Percentiles rank a stretch among this genome's conserved stretches.
These are phyloP conservation scores for Alternaria arbusti DNA, from an alignment of 2,329 filamentous ascomycete species.

Conservation along the genomic window DNA sequence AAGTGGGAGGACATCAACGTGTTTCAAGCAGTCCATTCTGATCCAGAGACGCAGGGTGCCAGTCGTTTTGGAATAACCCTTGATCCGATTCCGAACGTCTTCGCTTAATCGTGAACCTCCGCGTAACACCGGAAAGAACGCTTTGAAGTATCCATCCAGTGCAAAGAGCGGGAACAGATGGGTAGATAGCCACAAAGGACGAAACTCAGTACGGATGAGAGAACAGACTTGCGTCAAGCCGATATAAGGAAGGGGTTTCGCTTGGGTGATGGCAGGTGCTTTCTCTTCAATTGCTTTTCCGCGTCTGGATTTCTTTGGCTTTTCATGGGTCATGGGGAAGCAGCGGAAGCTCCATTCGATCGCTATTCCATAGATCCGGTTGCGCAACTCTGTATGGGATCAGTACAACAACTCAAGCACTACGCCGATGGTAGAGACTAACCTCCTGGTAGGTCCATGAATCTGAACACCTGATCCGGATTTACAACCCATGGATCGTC, in stretches of 20 bases:
- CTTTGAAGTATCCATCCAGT: slow-evolving; percentile 24
- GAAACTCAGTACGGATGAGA: slow-evolving; percentile 35
- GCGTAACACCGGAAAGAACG: slow-evolving; percentile 22
- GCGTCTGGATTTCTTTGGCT: neutral
- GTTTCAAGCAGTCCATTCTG: slow-evolving; percentile 4
- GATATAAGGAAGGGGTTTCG: slow-evolving; percentile 23
- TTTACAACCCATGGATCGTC: neutral
- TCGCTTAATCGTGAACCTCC: neutral
- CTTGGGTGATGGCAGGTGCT: neutral
- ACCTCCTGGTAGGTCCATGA: slow-evolving; percentile 35
- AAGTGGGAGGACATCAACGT: slow-evolving; percentile 17
- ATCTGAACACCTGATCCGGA: slow-evolving; percentile 15
- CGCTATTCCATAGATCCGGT: slow-evolving; percentile 31
- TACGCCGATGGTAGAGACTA: neutral
- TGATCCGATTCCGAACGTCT: slow-evolving; percentile 1
- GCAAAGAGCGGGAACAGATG: slow-evolving; percentile 26
- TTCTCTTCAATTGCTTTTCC: neutral
- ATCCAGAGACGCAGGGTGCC: slow-evolving; percentile 22
- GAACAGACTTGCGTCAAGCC: slow-evolving; percentile 28
- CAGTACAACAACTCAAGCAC: no score
- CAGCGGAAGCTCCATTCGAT: slow-evolving; percentile 9
- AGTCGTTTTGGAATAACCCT: slow-evolving; percentile 3
- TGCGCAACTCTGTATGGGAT: neutral
- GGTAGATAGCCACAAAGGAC: slow-evolving; percentile 29
- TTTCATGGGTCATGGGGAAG: slow-evolving; percentile 22